phyloP scores from a whole-genome alignment of 768 basidiomycete species.

The Amanita thiersii region DNA sequence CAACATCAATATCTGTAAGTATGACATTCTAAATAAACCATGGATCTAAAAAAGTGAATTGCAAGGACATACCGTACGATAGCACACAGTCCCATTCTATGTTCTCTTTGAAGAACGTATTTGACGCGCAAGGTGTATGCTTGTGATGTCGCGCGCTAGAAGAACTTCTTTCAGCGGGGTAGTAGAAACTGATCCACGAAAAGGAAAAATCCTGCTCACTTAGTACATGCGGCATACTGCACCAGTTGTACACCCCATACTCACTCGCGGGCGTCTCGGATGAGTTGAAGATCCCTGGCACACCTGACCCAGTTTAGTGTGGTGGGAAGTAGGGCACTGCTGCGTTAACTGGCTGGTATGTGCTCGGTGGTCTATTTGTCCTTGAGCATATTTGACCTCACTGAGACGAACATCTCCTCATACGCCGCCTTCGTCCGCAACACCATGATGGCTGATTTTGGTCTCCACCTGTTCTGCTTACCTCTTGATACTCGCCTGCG shows the following conservation, averaged over 20 bases:
- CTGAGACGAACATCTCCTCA: too few relatives aligned
- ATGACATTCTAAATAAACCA: neutral
- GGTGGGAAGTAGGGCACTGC: constrained; percentile 26
- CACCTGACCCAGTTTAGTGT: constrained; percentile 27
- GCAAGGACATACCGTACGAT: constrained; percentile 15
- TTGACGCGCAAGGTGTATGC: constrained; percentile 41
- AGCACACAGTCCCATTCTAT: constrained; percentile 33
- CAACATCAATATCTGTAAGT: constrained; percentile 12
- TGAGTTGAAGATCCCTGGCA: constrained; percentile 39
- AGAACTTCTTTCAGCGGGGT: constrained; percentile 25
- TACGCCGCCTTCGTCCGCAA: too few relatives aligned
- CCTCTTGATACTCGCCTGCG: too few relatives aligned
- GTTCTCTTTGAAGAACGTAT: constrained; percentile 43
- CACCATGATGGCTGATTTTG: too few relatives aligned
- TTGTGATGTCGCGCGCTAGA: constrained; percentile 43
- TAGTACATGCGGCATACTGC: constrained; percentile 47
- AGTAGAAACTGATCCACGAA: constrained; percentile 13
- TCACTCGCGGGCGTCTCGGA: constrained; percentile 26
- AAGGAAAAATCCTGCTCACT: constrained; percentile 21
- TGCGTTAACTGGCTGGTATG: too few relatives aligned
- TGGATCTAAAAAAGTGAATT: neutral
- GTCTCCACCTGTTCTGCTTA: too few relatives aligned
- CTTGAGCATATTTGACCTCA: too few relatives aligned
- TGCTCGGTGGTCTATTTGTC: too few relatives aligned
- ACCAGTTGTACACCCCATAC: constrained; percentile 45